Percentiles rank a stretch among this genome's conserved stretches.
Evolutionary conservation across 2,329 filamentous ascomycete species (phyloP).

Genomic region (Fusarium falciforme): DNA sequence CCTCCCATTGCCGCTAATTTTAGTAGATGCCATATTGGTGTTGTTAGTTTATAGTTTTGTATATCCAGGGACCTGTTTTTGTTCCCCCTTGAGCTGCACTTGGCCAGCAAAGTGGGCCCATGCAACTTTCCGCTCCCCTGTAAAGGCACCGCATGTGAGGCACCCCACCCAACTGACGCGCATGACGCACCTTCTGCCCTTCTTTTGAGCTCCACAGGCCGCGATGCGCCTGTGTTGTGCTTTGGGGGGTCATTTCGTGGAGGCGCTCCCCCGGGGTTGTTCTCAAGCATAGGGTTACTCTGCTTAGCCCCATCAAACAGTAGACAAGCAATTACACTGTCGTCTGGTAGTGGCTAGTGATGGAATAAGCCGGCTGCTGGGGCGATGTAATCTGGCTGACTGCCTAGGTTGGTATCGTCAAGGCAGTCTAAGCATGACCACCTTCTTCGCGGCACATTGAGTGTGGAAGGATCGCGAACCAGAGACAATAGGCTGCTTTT

Average conservation of each 20-base stretch:
- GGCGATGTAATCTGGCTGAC: neutral
- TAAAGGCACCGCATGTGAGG: neutral
- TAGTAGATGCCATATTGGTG: neutral
- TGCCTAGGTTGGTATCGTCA: neutral
- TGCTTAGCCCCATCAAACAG: neutral
- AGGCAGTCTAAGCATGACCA: neutral
- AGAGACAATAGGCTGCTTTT: too few species aligned
- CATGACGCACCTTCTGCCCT: neutral
- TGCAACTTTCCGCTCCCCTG: neutral
- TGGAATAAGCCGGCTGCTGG: neutral
- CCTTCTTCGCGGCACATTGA: neutral
- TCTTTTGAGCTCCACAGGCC: neutral
- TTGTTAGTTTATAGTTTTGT: neutral
- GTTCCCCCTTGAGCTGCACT: neutral
- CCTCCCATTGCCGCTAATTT: neutral
- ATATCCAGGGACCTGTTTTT: constrained; percentile 5
- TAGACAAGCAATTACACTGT: neutral
- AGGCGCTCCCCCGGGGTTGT: neutral
- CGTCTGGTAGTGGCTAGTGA: neutral
- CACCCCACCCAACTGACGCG: neutral
- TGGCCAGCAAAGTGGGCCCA: neutral
- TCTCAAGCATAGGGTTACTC: neutral
- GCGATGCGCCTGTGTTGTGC: neutral
- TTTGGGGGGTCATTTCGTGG: neutral
- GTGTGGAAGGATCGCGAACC: neutral